Base-by-base conservation (phyloP, 352 stramenopile genomes). In the Phytophthora pistaciae region DNA sequence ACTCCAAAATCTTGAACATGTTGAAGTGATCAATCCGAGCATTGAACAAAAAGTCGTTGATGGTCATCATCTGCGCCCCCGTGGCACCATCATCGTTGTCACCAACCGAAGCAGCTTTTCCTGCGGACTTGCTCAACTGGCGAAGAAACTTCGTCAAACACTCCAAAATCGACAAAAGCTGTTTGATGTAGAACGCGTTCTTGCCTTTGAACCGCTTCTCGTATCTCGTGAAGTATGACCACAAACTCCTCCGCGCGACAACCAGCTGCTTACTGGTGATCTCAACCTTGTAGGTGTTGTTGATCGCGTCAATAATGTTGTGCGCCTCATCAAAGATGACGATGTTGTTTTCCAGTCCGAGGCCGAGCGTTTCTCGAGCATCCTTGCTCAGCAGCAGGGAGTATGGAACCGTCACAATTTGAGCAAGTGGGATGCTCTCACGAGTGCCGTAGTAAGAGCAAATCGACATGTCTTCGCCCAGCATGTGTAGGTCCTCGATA, bases 311-410 rank as follows among this genome's bases (percentile, higher is more conserved):
- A 8, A 99, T 87, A 46, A 99, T 91, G 77, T 99, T 99, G 80
- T 99, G 98, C 16, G 98, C 98, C 77, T 99, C 98, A 76, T 99
- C 98, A 46, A 99, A 92, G 10, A 99, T 85, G 16, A 99, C 90
- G 9, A 99, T 91, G 50, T 90, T 97, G 56, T 88, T 80, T 29
- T 95, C 81, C 9, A 99, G 64, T 13, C 85, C 64, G 21, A 99
- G 89, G 0, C 92, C 91, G 46, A 99, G 59, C 7, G 94, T 96
- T 56, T 98, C 91, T 11, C 96, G 87, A 36, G 92, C 95, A 49
- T 94, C 81, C 64, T 96, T 92, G 66, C 95, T 97, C 16, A 99
- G 80, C 20, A 99, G 68, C 82, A 98, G 94, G 11, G 88, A 90
- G 76, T 99, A 99, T 23, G 96, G 96, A 74, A 99, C 92, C 2